phyloP scores from a whole-genome alignment of 441 rosid genomes.

The Populus hybrid region DNA sequence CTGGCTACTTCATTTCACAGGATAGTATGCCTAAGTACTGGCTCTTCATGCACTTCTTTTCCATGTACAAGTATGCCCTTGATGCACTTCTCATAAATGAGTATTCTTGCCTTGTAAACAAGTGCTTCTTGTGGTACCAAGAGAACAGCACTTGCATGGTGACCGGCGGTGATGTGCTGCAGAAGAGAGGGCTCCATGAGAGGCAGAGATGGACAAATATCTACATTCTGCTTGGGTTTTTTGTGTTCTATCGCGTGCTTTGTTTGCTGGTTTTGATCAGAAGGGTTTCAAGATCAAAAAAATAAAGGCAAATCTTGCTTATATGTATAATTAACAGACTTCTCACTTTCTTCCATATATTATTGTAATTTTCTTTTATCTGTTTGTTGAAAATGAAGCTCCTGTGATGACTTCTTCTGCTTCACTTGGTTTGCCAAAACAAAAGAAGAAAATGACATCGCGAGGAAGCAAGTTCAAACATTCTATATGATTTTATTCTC shows the following conservation, averaged over 20 bases:
- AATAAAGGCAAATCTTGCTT: slow-evolving; percentile 19
- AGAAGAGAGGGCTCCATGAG: slow-evolving; percentile 59
- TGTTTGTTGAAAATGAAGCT: background rate
- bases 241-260: slow-evolving; percentile 68
- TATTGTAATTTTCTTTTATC: background rate
- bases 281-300: slow-evolving; percentile 68
- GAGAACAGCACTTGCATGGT: slow-evolving; percentile 56
- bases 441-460: background rate
- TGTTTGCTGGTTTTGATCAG: slow-evolving; percentile 66
- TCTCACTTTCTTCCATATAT: background rate
- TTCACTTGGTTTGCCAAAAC: slow-evolving; percentile 1
- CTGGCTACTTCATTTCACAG: slow-evolving; percentile 84
- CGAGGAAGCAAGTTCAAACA: background rate
- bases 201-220: slow-evolving; percentile 65
- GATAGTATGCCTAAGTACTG: slow-evolving; percentile 80
- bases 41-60: slow-evolving; percentile 85
- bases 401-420: background rate
- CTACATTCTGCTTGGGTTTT: slow-evolving; percentile 72
- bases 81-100: slow-evolving; percentile 82
- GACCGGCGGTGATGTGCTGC: slow-evolving; percentile 63
- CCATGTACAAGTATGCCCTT: slow-evolving; percentile 87
- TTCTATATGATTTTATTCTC: background rate
- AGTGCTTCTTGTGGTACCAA: slow-evolving; percentile 71
- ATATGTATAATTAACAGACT: background rate
- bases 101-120: slow-evolving; percentile 66